Base-by-base conservation (phyloP, 2,329 filamentous ascomycete species). In the Fusarium hainanense region DNA sequence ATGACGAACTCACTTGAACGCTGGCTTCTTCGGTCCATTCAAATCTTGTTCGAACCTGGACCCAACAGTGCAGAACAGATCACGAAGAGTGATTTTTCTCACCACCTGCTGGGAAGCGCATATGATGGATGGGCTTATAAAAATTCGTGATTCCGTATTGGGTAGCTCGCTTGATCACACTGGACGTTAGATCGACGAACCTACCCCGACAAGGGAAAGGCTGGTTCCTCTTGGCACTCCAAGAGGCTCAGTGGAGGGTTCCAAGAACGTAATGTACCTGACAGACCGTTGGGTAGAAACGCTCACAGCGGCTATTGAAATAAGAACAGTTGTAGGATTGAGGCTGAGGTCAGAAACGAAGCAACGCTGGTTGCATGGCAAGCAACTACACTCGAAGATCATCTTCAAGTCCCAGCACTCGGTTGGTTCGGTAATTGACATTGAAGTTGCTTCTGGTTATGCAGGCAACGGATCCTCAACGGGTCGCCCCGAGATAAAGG, bases 81-180 rank as follows among this genome's bases (percentile, higher is more conserved):
- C 41, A 54, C 32, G 25, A 27, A 27, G 30, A 58, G 20, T n/a
- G 48, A 52, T 27, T 18, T 23, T 30, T 40, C 44, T 42, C 46
- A 37, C 37, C 30, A 68, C n/a, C 51, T 12, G 42, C 16, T 44
- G 58, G 18, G 51, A 48, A 55, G 30, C 51, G 48, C 23, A 28
- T 42, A 54, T 42, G 40, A 42, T 65, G 47, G 40, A 42, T 65
- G 47, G 62, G 42, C 58, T 49, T 61, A 57, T 41, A 55, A 48
- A 65, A 54, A 48, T 64, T 58, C 55, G 25, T 55, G 27, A 40
- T 42, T 59, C 70, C 68, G 47, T 58, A 73, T 73, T 64, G 47
- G 63, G 70, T 55, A 68, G 54, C 50, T 62, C 60, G 60, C 60
- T 66, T 73, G 59, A 66, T 67, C 65, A 64, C 69, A 64, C 41